Evolutionary conservation across 345 rosid species (phyloP), one percentile per base, ranked within the genome.

Genomic region (Eucalyptus urophylla): DNA sequence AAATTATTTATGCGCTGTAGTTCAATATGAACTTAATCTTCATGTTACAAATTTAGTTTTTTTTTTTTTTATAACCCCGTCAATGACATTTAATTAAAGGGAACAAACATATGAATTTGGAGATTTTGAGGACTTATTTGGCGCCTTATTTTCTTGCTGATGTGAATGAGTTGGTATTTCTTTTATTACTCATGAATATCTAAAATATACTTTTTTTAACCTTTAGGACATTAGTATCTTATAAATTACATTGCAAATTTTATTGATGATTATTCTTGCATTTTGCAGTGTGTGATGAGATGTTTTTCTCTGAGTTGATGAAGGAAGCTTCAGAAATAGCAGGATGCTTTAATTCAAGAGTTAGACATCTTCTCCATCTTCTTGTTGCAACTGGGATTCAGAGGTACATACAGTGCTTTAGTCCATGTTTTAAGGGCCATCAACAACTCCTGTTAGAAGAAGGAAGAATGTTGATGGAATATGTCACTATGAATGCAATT

Each of bases 231-330:
- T 24, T 47, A 50, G 7, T n/a, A 54, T 89, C 14, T 37, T 3
- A 69, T 76, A 40, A 76, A 76, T 76, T 76, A 40, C 85, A 33
- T 72, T 33, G 25, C 49, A 72, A 58, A 60, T 25, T 85, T 24
- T 65, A 16, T 22, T 14, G 11, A 45, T 29, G 88, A 37, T 12
- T 86, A n/a, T 67, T 89, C 49, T 65, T 29, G 45, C 87, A 33
- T 88, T 89, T 89, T 95, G 89, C 86, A 97, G 99, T 92, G 92
- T 96, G 99, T 87, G 99, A 97, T 92, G 91, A 94, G 92, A 91
- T 92, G 94, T 96, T 97, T 94, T 97, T 97, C 89, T 86, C 94
- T 7, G 99, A 97, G 92, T 89, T 97, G 92, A 94, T 94, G 98
- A 97, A 93, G 92, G 98, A 95, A 92, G 99, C 95, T 62, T 92